Conservation (phyloP, 805 yeast species). For the Candida arabinofermentans region DNA sequence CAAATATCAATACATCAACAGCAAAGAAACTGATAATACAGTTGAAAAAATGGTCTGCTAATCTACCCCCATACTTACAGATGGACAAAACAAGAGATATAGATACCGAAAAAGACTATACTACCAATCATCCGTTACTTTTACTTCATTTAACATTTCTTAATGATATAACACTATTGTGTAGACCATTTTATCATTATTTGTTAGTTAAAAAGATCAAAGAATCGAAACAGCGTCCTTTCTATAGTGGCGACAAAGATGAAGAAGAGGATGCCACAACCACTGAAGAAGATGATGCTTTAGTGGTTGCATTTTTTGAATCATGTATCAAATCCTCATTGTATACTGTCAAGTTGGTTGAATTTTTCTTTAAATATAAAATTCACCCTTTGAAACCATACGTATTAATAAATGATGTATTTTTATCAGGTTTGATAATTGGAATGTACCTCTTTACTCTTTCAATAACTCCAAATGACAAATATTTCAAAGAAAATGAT, state of each 20-base stretch:
- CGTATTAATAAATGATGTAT: constrained; percentile 30
- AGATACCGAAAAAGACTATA: constrained; percentile 8
- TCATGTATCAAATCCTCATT: constrained; percentile 36
- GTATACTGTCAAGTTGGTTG: constrained; percentile 32
- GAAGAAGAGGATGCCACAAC: constrained; percentile 1
- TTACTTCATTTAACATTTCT: constrained; percentile 35
- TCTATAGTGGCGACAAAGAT: constrained; percentile 1
- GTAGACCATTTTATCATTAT: constrained; percentile 40
- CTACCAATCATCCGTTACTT: constrained; percentile 24
- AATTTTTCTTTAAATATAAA: constrained; percentile 24
- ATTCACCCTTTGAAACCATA: constrained; percentile 36
- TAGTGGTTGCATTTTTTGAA: constrained; percentile 28
- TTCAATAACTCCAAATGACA: constrained; percentile 5
- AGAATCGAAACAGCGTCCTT: constrained; percentile 10
- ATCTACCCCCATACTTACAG: constrained; percentile 31
- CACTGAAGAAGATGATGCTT: constrained; percentile 7
- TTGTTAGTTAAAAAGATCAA: constrained; percentile 17
- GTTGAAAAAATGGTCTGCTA: constrained; percentile 33
- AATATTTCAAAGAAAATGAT: constrained; percentile 8
- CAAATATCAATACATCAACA: constrained; percentile 26
- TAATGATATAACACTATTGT: constrained; percentile 34
- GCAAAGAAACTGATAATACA: constrained; percentile 35
- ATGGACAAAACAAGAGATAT: constrained; percentile 23
- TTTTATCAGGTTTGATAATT: constrained; percentile 35
- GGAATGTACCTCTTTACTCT: constrained; percentile 30